Conservation (phyloP, 2,329 filamentous ascomycete genomes). For the Aaosphaeria arxii region DNA sequence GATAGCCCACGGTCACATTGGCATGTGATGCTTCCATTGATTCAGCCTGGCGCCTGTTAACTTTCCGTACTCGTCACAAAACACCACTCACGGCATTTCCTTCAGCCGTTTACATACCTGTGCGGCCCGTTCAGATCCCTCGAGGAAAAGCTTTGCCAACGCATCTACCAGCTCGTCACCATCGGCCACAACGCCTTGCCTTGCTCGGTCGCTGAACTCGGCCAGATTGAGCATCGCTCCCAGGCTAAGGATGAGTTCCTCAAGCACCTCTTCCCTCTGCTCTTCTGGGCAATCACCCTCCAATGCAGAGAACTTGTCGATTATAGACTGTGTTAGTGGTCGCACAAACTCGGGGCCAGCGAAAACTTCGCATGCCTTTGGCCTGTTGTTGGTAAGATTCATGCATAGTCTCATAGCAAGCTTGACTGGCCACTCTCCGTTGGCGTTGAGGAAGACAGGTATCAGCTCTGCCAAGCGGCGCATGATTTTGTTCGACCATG, state of each 20-base stretch:
- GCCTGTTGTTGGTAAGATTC: conserved; percentile 82
- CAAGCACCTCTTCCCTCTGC: conserved; percentile 54
- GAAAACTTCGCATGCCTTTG: conserved; percentile 66
- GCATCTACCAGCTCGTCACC: conserved; percentile 51
- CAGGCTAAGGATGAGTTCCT: conserved; percentile 73
- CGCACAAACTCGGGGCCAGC: conserved; percentile 53
- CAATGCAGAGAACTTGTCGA: conserved; percentile 19
- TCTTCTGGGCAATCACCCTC: conserved; percentile 43
- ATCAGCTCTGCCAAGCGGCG: conserved; percentile 50
- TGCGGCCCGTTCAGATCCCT: conserved; percentile 61
- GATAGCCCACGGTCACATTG: conserved; percentile 82
- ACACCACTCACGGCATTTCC: not conserved
- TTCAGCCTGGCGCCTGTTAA: conserved; percentile 42
- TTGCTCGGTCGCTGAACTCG: conserved; percentile 67
- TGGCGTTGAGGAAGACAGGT: conserved; percentile 23
- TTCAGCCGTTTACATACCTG: conserved; percentile 56
- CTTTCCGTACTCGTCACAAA: not conserved
- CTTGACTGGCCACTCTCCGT: conserved; percentile 21
- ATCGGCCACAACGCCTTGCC: conserved; percentile 23
- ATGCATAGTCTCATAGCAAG: conserved; percentile 69
- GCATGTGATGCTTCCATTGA: conserved; percentile 67
- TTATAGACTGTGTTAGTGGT: conserved; percentile 29
- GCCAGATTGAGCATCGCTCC: conserved; percentile 85
- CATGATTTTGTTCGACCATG: conserved; percentile 47
- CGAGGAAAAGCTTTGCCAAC: conserved; percentile 65